Percentiles rank a stretch among this genome's conserved stretches.
Evolutionary conservation across 78 protist genomes (phyloP).

Genomic region (Dictyostelium citrinum): DNA sequence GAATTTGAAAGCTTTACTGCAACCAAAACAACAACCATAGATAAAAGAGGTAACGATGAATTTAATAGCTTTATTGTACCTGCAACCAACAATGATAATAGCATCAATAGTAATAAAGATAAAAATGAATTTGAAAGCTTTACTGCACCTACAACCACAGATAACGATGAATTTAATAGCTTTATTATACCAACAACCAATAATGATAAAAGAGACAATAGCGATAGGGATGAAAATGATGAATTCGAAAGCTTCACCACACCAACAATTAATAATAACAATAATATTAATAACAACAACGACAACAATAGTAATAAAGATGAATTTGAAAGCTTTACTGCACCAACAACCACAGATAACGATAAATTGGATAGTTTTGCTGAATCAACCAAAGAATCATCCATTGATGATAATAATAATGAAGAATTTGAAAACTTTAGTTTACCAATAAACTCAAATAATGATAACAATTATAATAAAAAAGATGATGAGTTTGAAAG

Average conservation of each 20-base stretch:
- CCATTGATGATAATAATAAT: no score
- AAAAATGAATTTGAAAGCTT: neutral
- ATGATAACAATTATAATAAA: no score
- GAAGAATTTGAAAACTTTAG: neutral
- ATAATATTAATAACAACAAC: no score
- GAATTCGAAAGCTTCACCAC: no score
- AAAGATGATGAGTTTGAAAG: no score
- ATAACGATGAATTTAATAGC: neutral
- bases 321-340: neutral
- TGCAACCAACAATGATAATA: neutral
- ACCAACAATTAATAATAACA: no score
- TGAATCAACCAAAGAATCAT: no score
- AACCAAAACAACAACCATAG: neutral
- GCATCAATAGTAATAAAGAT: neutral
- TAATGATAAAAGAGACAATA: neutral
- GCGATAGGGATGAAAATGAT: no score
- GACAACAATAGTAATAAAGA: neutral
- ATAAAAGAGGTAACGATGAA: no score
- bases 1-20: neutral
- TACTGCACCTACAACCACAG: neutral
- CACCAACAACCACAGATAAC: no score
- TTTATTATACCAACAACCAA: neutral
- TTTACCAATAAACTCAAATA: neutral
- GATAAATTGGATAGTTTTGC: no score
- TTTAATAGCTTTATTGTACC: neutral